phyloP scores from a whole-genome alignment of 2,329 filamentous ascomycete species.

The Parascedosporium putredinis region DNA sequence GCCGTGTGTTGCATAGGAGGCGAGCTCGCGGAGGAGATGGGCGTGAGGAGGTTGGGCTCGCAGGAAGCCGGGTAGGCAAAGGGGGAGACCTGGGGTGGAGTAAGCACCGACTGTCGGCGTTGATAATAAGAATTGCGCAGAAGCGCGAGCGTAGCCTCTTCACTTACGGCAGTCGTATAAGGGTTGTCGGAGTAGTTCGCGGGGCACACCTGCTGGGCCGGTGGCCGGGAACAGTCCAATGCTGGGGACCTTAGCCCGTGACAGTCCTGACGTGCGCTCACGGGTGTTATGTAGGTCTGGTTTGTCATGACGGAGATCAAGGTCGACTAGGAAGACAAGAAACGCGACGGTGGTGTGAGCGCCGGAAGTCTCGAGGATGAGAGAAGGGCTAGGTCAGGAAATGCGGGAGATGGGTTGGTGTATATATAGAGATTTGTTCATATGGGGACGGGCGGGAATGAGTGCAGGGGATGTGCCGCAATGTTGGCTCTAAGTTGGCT shows the following conservation, averaged over 20 bases:
- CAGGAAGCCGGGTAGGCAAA: background rate
- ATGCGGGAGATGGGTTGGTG: background rate
- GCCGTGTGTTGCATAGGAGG: constrained; percentile 34
- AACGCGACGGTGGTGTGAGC: background rate
- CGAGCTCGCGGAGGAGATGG: constrained; percentile 37
- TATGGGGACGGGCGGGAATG: background rate
- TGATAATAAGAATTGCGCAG: background rate
- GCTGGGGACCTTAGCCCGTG: background rate
- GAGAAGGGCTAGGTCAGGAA: background rate
- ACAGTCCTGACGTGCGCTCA: constrained; percentile 1
- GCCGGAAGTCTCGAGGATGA: background rate
- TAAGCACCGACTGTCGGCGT: background rate
- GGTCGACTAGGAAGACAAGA: background rate
- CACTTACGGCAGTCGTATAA: constrained; percentile 4
- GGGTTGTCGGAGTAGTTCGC: background rate
- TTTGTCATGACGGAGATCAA: constrained; percentile 5
- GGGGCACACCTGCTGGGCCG: background rate
- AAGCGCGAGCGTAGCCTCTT: background rate
- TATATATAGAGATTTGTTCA: background rate
- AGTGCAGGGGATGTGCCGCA: background rate
- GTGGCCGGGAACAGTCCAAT: background rate
- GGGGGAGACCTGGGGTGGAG: background rate
- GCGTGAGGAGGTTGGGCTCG: constrained; percentile 14
- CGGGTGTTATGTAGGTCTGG: constrained; percentile 1
- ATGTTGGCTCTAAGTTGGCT: background rate